Conservation (phyloP, 352 stramenopile species). For the Pythium brachiatum region DNA sequence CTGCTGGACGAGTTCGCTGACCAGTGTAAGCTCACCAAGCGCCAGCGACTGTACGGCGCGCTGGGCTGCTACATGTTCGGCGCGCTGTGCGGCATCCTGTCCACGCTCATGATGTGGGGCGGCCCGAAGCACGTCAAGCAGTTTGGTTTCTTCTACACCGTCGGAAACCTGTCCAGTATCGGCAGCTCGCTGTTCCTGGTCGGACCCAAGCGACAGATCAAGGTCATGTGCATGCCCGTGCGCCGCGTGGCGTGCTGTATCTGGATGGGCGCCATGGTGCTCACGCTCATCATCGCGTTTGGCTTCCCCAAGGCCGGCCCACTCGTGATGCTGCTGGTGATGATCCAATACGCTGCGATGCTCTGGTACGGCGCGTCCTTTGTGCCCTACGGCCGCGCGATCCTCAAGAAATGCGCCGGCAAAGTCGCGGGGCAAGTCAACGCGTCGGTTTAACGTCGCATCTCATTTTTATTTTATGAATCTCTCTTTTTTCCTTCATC, state of each 20-base stretch:
- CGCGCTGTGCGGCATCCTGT: slow-evolving; percentile 70
- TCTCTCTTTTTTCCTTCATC: not conserved
- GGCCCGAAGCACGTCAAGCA: slow-evolving; percentile 78
- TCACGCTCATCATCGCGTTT: slow-evolving; percentile 74
- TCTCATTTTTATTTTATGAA: slow-evolving; percentile 10
- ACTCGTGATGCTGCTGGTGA: slow-evolving; percentile 69
- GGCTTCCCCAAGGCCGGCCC: slow-evolving; percentile 63
- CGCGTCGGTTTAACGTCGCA: slow-evolving; percentile 6
- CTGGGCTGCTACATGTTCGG: slow-evolving; percentile 72
- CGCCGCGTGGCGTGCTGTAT: slow-evolving; percentile 75
- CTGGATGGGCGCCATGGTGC: slow-evolving; percentile 73
- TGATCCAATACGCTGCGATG: slow-evolving; percentile 80
- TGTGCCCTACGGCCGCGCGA: slow-evolving; percentile 73
- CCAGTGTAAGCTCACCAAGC: slow-evolving; percentile 77
- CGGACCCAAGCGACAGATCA: slow-evolving; percentile 59
- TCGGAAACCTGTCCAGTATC: slow-evolving; percentile 79
- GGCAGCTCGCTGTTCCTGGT: slow-evolving; percentile 80
- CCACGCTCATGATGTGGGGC: slow-evolving; percentile 80
- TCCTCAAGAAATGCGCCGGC: slow-evolving; percentile 69
- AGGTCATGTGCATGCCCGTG: slow-evolving; percentile 85
- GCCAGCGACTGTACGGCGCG: slow-evolving; percentile 73
- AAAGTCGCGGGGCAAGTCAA: slow-evolving; percentile 53
- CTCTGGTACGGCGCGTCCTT: slow-evolving; percentile 84
- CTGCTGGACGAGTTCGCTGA: slow-evolving; percentile 66
- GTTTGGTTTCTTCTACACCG: slow-evolving; percentile 86